Conservation (phyloP, 2,329 filamentous ascomycete genomes). For the Coniella lustricola region DNA sequence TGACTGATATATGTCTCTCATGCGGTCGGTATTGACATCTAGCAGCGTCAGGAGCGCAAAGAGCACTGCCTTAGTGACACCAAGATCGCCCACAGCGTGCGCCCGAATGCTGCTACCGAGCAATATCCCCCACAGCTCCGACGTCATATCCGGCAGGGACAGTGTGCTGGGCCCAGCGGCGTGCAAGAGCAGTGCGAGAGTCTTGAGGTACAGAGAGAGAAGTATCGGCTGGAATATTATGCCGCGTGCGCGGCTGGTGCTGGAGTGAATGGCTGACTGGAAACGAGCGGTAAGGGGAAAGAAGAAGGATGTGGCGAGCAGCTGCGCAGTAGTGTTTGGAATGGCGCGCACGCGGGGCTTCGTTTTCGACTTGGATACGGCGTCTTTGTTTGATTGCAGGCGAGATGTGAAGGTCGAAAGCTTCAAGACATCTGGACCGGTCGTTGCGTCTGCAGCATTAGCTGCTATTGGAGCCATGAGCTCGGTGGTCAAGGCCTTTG, state of each 20-base stretch:
- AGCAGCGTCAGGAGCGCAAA: constrained; percentile 74
- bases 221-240: constrained; percentile 69
- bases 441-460: constrained; percentile 68
- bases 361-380: constrained; percentile 30
- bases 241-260: constrained; percentile 37
- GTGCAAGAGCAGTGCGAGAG: constrained; percentile 73
- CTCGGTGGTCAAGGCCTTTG: constrained; percentile 57
- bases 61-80: constrained; percentile 66
- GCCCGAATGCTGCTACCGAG: constrained; percentile 55
- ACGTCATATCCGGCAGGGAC: constrained; percentile 69
- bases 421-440: constrained; percentile 79
- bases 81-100: constrained; percentile 52
- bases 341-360: constrained; percentile 46
- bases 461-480: constrained; percentile 80
- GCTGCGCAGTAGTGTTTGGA: constrained; percentile 69
- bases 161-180: constrained; percentile 75
- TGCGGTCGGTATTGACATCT: constrained; percentile 70
- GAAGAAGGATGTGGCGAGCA: constrained; percentile 76
- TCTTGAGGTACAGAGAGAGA: constrained; percentile 76
- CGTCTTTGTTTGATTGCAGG: constrained; percentile 51
- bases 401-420: constrained; percentile 81
- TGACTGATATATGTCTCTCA: constrained; percentile 64
- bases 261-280: constrained; percentile 51
- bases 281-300: constrained; percentile 78
- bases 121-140: constrained; percentile 78